Base-by-base conservation (phyloP, 139 green algal species). In the Picochlorum sp. region DNA sequence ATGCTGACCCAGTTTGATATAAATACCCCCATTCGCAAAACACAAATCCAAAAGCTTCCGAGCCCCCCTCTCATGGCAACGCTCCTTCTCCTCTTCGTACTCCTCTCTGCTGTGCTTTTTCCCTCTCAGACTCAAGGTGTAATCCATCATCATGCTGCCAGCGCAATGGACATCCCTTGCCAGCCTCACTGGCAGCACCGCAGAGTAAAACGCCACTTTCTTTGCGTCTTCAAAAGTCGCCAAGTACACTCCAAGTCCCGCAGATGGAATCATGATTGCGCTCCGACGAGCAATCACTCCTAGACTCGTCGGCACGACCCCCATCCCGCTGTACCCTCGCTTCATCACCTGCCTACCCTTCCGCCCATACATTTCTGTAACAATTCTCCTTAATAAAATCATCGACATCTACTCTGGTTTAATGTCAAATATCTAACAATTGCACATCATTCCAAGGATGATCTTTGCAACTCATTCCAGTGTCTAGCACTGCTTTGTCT, bases 11-110 rank as follows among this genome's bases (percentile, higher is more conserved):
- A 93, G 75, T 61, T 92, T 88, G 50, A 87, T 83, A 59, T 89
- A 94, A 37, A 89, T 81, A 25, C 86, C 89, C 1, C 83, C 82
- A 45, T 96, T 96, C 5, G 63, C 63, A 69, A 93, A 91, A 68
- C 80, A 94, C 16, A 95, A 70, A 28, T 66, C 2, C 31, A 85
- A 59, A 45, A 90, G 66, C 32, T 63, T 43, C 9, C 80, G 35
- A 3, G 83, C 82, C 8, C 68, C 66, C 12, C 82, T 59, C 52
- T 56, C n/a, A 65, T 90, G 82, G 55, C 77, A 88, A 4, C 32
- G 33, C 10, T 50, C 44, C 58, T 70, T 63, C 8, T 58, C 54
- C 5, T 28, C 13, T 32, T 80, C 51, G 13, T 49, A 55, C 9
- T 47, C 59, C 12, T 57, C 52, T 3, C 65, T 69, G 18, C 6